phyloP scores from a whole-genome alignment of 1,139 yeast genomes.

The Yamadazyma mexicana region DNA sequence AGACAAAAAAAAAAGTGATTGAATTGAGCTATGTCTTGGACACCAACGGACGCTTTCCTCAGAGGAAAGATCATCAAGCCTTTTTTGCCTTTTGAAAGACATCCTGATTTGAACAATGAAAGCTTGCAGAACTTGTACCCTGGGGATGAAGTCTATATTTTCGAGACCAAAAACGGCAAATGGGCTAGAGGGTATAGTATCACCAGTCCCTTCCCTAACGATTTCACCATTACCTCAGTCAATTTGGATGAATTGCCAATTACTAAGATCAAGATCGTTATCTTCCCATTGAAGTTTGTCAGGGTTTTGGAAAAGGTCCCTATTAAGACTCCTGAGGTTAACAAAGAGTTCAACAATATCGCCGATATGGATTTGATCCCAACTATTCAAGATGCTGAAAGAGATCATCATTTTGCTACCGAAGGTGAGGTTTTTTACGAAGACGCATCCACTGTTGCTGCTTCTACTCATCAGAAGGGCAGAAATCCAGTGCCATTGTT shows the following conservation, averaged over 20 bases:
- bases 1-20: too few species aligned
- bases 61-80: conserved; percentile 58
- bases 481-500: conserved; percentile 47
- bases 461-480: conserved; percentile 5
- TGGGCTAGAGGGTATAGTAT: conserved; percentile 84
- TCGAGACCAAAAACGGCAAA: conserved; percentile 61
- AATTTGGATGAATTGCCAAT: conserved; percentile 65
- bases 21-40: conserved; percentile 27
- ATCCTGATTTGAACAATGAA: conserved; percentile 39
- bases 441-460: neutral
- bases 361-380: conserved; percentile 39
- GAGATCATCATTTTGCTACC: conserved; percentile 31
- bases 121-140: conserved; percentile 61
- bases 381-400: conserved; percentile 45
- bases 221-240: conserved; percentile 61
- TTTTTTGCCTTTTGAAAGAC: conserved; percentile 60
- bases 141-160: conserved; percentile 79
- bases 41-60: conserved; percentile 37
- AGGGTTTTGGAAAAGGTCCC: conserved; percentile 36
- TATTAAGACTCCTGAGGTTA: conserved; percentile 23
- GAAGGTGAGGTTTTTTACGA: conserved; percentile 19
- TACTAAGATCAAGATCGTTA: conserved; percentile 46
- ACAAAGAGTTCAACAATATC: conserved; percentile 35
- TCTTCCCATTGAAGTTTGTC: conserved; percentile 63
- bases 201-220: conserved; percentile 65